A percentile compares a stretch with the other conserved stretches of the same genome.
Evolutionary conservation across 345 rosid genomes (phyloP).

Genomic region (Raphanus raphanistrum): DNA sequence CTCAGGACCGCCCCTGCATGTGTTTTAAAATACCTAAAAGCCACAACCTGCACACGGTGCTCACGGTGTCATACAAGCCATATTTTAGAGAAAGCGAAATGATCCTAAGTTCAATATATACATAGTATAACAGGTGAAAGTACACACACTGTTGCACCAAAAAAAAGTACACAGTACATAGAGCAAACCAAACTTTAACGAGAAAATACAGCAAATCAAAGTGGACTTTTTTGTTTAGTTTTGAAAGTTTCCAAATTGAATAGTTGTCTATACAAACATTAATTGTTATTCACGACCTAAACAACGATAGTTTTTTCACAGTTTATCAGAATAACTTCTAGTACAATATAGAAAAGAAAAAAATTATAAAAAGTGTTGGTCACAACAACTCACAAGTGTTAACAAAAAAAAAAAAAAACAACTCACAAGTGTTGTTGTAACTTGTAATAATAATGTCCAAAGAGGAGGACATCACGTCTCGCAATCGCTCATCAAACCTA

Average conservation of each 20-base stretch:
- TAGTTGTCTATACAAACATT: constrained; percentile 14
- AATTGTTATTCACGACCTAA: constrained; percentile 9
- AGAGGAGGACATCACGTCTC: constrained; percentile 29
- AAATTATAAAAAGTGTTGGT: background rate
- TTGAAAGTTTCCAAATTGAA: constrained; percentile 9
- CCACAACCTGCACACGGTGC: constrained; percentile 8
- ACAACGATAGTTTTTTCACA: background rate
- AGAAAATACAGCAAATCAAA: background rate
- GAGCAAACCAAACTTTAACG: background rate
- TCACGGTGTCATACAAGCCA: background rate
- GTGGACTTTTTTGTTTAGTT: background rate
- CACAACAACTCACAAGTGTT: background rate
- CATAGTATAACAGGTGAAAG: background rate
- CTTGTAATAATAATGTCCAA: background rate
- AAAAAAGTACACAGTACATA: background rate
- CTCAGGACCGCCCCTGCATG: too few relatives aligned
- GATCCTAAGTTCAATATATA: background rate
- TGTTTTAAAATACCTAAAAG: background rate
- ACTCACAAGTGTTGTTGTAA: too few relatives aligned
- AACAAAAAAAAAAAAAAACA: too few relatives aligned
- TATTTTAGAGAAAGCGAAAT: background rate
- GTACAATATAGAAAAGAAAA: background rate
- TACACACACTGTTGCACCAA: background rate
- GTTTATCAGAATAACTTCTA: background rate
- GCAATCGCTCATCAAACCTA: constrained; percentile 3